Percentiles rank a stretch among this genome's conserved stretches.
These are phyloP conservation scores for Tylopilus sp. DNA, from an alignment of 768 basidiomycete genomes.

Conservation along the genomic window DNA sequence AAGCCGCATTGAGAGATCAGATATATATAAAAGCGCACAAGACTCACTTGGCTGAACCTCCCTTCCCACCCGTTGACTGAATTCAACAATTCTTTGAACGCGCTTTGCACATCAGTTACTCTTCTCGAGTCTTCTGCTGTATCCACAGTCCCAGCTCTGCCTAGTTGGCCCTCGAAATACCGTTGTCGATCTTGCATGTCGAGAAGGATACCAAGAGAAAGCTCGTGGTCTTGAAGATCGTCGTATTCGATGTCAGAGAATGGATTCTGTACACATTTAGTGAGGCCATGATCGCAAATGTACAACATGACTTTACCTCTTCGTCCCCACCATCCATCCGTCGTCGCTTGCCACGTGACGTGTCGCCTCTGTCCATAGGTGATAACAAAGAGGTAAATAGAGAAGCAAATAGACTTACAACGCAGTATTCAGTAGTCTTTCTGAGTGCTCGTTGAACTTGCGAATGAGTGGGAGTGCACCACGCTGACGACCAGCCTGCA, in stretches of 20 bases:
- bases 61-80: constrained; percentile 56
- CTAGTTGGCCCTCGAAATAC: constrained; percentile 71
- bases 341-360: constrained; percentile 56
- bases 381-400: background rate
- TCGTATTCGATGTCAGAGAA: constrained; percentile 74
- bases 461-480: constrained; percentile 89
- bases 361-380: constrained; percentile 44
- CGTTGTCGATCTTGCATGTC: constrained; percentile 86
- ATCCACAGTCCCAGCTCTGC: constrained; percentile 18
- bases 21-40: background rate
- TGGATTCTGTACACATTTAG: constrained; percentile 21
- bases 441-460: constrained; percentile 97
- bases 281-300: background rate
- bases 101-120: constrained; percentile 43
- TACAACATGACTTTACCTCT: constrained; percentile 36
- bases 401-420: constrained; percentile 43
- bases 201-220: constrained; percentile 66
- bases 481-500: constrained; percentile 90
- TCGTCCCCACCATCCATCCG: constrained; percentile 42
- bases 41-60: constrained; percentile 53
- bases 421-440: constrained; percentile 78
- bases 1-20: background rate
- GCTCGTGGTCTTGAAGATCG: constrained; percentile 72
- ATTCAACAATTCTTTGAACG: constrained; percentile 45
- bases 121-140: constrained; percentile 15